A percentile compares a stretch with the other conserved stretches of the same genome.
phyloP scores from a whole-genome alignment of 2,329 filamentous ascomycete species.

The Ascochyta clinopodiicola region DNA sequence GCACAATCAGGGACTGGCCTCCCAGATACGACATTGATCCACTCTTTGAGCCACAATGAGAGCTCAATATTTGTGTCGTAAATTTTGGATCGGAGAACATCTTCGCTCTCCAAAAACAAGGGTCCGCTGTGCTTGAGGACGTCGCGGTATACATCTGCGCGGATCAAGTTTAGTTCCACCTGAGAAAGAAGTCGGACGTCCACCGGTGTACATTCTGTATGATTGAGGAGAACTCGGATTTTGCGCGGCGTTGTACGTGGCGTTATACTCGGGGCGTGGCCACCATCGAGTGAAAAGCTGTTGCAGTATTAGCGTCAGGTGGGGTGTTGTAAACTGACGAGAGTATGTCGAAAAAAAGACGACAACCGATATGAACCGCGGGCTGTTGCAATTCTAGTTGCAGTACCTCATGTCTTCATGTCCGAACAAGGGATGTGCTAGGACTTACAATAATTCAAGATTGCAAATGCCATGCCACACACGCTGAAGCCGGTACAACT shows the following conservation, averaged over 20 bases:
- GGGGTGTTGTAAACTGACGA: background rate
- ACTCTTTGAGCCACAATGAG: slow-evolving; percentile 52
- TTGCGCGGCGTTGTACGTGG: slow-evolving; percentile 50
- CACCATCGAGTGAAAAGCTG: slow-evolving; percentile 55
- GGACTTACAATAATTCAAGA: slow-evolving; percentile 53
- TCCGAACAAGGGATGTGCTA: background rate
- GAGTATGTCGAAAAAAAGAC: too few species aligned
- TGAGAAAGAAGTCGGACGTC: slow-evolving; percentile 62
- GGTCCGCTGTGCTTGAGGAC: slow-evolving; percentile 23
- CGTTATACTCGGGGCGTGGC: slow-evolving; percentile 52
- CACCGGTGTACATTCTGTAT: slow-evolving; percentile 53
- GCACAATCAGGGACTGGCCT: slow-evolving; percentile 21
- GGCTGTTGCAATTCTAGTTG: background rate
- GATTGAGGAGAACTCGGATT: slow-evolving; percentile 55
- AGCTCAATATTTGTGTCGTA: slow-evolving; percentile 37
- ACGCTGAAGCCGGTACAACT: slow-evolving; percentile 48
- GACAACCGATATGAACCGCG: too few species aligned
- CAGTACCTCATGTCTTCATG: background rate
- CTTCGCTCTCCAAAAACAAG: slow-evolving; percentile 25
- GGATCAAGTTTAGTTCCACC: slow-evolving; percentile 56
- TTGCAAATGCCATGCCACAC: slow-evolving; percentile 62
- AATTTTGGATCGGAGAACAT: slow-evolving; percentile 25
- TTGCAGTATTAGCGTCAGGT: background rate
- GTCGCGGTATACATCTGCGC: slow-evolving; percentile 38
- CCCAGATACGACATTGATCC: slow-evolving; percentile 34